phyloP scores from a whole-genome alignment of 2,329 filamentous ascomycete species.

The Ascochyta rabiei region DNA sequence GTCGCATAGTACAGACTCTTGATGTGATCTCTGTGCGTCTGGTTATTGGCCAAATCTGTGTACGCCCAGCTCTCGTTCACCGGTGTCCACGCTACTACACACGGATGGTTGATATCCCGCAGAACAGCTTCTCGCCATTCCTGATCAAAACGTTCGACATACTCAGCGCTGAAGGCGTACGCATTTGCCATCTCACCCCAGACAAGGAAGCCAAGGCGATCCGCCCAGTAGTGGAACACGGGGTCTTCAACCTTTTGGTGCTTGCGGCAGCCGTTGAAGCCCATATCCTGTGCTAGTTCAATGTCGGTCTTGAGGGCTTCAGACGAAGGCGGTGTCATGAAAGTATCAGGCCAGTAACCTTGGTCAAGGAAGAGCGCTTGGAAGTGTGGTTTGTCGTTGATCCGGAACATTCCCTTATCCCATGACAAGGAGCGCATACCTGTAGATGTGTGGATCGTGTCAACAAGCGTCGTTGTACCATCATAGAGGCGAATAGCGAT shows the following conservation, averaged over 20 bases:
- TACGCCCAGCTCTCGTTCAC: slow-evolving; percentile 71
- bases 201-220: slow-evolving; percentile 65
- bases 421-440: slow-evolving; percentile 68
- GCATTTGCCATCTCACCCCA: slow-evolving; percentile 71
- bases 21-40: slow-evolving; percentile 68
- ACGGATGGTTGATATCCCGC: slow-evolving; percentile 70
- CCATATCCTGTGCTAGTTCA: slow-evolving; percentile 52
- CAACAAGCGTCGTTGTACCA: slow-evolving; percentile 50
- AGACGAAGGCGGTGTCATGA: slow-evolving; percentile 62
- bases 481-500: slow-evolving; percentile 60
- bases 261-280: slow-evolving; percentile 69
- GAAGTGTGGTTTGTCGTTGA: slow-evolving; percentile 66
- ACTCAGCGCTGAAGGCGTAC: slow-evolving; percentile 66
- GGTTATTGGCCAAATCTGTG: slow-evolving; percentile 60
- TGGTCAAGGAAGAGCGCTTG: slow-evolving; percentile 66
- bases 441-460: slow-evolving; percentile 64
- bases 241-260: slow-evolving; percentile 70
- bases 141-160: slow-evolving; percentile 64
- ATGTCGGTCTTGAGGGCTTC: slow-evolving; percentile 48
- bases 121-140: slow-evolving; percentile 70
- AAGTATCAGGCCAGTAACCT: slow-evolving; percentile 67
- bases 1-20: slow-evolving; percentile 68
- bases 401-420: slow-evolving; percentile 64
- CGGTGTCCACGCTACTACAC: slow-evolving; percentile 69
- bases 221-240: slow-evolving; percentile 66